Evolutionary conservation across 1,139 yeast species (phyloP).

Genomic region (Scheffersomyces parashehatae): DNA sequence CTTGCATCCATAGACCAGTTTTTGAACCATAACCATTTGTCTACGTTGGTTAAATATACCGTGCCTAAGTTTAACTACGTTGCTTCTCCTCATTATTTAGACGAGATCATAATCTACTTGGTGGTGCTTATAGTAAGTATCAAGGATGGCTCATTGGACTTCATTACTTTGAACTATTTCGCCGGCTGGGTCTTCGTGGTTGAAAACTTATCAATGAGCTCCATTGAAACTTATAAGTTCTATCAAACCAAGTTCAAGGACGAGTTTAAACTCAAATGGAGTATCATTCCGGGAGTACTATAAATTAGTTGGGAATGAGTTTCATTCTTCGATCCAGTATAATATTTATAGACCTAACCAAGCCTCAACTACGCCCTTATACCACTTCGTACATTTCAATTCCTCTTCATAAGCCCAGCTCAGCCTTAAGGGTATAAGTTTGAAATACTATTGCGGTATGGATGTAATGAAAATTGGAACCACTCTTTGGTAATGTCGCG

Average conservation of each 20-base stretch:
- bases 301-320: background rate
- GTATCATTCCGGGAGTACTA: slow-evolving; percentile 10
- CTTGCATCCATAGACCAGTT: slow-evolving; percentile 57
- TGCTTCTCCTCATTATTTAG: slow-evolving; percentile 80
- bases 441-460: no score
- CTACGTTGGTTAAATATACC: slow-evolving; percentile 64
- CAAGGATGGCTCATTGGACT: slow-evolving; percentile 9
- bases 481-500: no score
- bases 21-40: slow-evolving; percentile 58
- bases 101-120: slow-evolving; percentile 67
- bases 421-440: no score
- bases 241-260: slow-evolving; percentile 34
- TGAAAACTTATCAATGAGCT: slow-evolving; percentile 61
- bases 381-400: no score
- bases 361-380: no score
- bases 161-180: slow-evolving; percentile 17
- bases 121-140: slow-evolving; percentile 26
- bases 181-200: slow-evolving; percentile 56
- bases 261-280: slow-evolving; percentile 10
- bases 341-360: no score
- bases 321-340: no score
- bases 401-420: no score
- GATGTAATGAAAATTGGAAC: no score
- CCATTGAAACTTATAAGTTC: slow-evolving; percentile 56
- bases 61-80: slow-evolving; percentile 58